phyloP scores from a whole-genome alignment of 805 yeast species.

The Metschnikowia drakensbergensis region DNA sequence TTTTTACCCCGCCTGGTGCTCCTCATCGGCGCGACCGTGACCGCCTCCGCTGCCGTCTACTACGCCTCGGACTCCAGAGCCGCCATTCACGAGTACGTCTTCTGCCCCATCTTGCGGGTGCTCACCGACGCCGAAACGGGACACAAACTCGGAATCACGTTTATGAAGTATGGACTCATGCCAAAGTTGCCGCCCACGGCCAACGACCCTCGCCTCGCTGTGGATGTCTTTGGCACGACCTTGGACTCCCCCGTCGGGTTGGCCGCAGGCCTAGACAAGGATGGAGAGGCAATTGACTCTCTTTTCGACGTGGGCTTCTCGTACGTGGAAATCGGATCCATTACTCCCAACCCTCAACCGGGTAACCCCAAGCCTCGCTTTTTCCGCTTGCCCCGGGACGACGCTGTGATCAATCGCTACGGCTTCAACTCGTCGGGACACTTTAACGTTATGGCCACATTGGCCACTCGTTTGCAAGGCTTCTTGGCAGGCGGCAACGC shows the following conservation, averaged over 20 bases:
- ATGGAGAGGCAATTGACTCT: constrained; percentile 86
- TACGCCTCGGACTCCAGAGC: constrained; percentile 76
- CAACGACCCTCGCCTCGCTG: constrained; percentile 53
- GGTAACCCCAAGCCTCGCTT: constrained; percentile 94
- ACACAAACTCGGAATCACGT: constrained; percentile 68
- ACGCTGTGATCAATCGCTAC: constrained; percentile 89
- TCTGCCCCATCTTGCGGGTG: constrained; percentile 71
- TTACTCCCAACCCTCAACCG: constrained; percentile 89
- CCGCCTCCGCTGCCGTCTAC: constrained; percentile 38
- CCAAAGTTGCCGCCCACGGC: constrained; percentile 47
- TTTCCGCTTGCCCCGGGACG: constrained; percentile 78
- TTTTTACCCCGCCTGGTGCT: constrained; percentile 18
- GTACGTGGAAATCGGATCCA: constrained; percentile 88
- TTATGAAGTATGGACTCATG: constrained; percentile 62
- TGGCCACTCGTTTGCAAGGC: constrained; percentile 53
- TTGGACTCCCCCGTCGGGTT: constrained; percentile 80
- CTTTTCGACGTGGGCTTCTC: constrained; percentile 77
- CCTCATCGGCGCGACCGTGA: constrained; percentile 17
- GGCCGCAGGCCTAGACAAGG: constrained; percentile 95
- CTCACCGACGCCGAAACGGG: constrained; percentile 82
- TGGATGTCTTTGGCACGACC: constrained; percentile 60
- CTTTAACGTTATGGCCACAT: constrained; percentile 61
- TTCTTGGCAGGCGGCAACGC: constrained; percentile 36
- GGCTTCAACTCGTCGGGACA: constrained; percentile 95
- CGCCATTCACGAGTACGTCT: constrained; percentile 72